A percentile compares a stretch with the other conserved stretches of the same genome.
phyloP scores from a whole-genome alignment of 1,284 basidiomycete genomes.

The Butyriboletus regius region DNA sequence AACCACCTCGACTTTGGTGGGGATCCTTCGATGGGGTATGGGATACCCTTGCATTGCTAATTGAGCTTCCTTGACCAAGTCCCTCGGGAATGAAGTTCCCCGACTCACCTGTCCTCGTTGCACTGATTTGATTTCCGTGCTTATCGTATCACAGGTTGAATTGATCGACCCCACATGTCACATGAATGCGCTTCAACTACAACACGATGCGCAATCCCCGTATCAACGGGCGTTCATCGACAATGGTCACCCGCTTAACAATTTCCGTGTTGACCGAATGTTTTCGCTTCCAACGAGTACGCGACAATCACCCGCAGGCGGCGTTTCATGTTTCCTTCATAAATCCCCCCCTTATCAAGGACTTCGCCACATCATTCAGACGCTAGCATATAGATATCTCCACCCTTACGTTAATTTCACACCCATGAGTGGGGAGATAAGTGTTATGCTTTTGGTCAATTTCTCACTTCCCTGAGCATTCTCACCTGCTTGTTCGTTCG shows the following conservation, averaged over 20 bases:
- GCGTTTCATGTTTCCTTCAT: constrained; percentile 4
- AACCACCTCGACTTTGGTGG: background rate
- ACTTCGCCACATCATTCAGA: background rate
- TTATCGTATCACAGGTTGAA: constrained; percentile 15
- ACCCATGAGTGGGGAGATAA: constrained; percentile 9
- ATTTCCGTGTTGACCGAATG: constrained; percentile 16
- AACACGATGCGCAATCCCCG: background rate
- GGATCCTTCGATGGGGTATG: background rate
- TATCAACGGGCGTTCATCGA: background rate
- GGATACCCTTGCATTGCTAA: background rate
- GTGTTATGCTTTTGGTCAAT: constrained; percentile 1
- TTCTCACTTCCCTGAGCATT: constrained; percentile 4
- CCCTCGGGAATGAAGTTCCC: constrained; percentile 19
- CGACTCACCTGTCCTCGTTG: constrained; percentile 10
- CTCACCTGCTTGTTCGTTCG: constrained; percentile 1
- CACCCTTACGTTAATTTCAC: constrained; percentile 21
- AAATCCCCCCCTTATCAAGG: constrained; percentile 7
- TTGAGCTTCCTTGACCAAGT: background rate
- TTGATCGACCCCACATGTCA: constrained; percentile 12
- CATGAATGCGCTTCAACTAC: constrained; percentile 3
- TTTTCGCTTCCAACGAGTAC: constrained; percentile 1
- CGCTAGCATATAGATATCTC: background rate
- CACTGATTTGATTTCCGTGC: constrained; percentile 12
- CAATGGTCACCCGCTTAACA: background rate
- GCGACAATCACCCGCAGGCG: constrained; percentile 8